phyloP scores from a whole-genome alignment of 1,284 basidiomycete genomes.

The Cerioporus squamosus region DNA sequence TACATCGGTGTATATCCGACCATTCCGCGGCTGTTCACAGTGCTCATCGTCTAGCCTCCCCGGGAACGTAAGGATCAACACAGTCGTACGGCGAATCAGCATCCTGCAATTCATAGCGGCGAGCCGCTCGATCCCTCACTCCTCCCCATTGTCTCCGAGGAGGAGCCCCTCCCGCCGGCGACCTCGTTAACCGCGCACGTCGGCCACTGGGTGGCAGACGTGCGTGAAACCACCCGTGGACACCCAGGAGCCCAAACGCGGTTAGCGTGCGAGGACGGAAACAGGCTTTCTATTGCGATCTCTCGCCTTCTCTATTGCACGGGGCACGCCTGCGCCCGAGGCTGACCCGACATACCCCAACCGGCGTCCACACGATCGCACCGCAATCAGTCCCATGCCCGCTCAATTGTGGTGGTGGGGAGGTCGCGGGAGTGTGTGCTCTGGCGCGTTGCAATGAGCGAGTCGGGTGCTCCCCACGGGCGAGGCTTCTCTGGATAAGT shows the following conservation, averaged over 20 bases:
- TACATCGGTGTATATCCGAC: conserved; percentile 26
- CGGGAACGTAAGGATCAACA: neutral
- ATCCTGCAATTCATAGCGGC: conserved; percentile 1
- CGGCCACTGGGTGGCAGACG: too few species aligned
- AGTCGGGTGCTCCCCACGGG: neutral
- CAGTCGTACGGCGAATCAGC: neutral
- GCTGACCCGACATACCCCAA: conserved; percentile 26
- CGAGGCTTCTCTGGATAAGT: conserved; percentile 14
- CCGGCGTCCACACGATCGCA: conserved; percentile 20
- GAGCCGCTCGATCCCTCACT: neutral
- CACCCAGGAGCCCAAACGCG: conserved; percentile 8
- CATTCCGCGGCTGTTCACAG: conserved; percentile 20
- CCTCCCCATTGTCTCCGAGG: neutral
- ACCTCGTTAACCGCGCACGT: too few species aligned
- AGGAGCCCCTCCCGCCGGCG: too few species aligned
- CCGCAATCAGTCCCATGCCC: conserved; percentile 13
- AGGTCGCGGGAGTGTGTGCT: neutral
- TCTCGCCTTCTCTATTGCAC: neutral
- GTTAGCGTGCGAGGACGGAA: conserved; percentile 23
- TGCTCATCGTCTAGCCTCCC: conserved; percentile 8
- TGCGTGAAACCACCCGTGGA: conserved; percentile 8
- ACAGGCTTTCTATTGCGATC: conserved; percentile 25
- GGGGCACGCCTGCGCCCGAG: conserved; percentile 15
- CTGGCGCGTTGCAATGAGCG: neutral
- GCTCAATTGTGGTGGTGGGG: neutral